phyloP scores from a whole-genome alignment of 345 rosid species.

The Ceriops tagal region DNA sequence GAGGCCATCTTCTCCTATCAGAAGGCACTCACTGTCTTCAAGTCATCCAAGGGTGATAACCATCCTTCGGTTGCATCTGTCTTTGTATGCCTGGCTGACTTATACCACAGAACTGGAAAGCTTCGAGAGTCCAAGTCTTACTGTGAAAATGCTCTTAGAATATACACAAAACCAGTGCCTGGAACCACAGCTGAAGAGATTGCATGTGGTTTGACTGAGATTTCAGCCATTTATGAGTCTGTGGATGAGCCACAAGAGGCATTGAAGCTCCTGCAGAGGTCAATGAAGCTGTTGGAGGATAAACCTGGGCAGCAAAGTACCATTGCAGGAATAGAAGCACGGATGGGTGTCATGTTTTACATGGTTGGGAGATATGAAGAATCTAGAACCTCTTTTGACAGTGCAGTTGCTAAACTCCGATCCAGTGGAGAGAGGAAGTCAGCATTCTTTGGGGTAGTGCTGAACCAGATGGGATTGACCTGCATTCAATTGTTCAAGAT shows the following conservation, averaged over 20 bases:
- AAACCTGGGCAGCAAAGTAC: conserved; percentile 98
- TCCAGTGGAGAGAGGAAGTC: conserved; percentile 92
- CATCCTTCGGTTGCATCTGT: conserved; percentile 92
- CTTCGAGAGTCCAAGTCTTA: conserved; percentile 92
- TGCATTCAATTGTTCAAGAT: conserved; percentile 95
- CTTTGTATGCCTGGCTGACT: conserved; percentile 89
- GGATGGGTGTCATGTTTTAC: conserved; percentile 98
- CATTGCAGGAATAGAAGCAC: conserved; percentile 92
- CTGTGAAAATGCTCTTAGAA: conserved; percentile 88
- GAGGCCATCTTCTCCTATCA: conserved; percentile 97
- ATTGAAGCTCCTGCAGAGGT: conserved; percentile 82
- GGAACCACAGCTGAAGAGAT: conserved; percentile 93
- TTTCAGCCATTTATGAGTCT: conserved; percentile 95
- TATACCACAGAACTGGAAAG: conserved; percentile 94
- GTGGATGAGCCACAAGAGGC: conserved; percentile 99
- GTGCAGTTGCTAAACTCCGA: conserved; percentile 76
- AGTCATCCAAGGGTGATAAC: conserved; percentile 92
- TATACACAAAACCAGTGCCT: conserved; percentile 88
- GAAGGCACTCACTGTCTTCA: conserved; percentile 96
- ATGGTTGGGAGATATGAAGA: conserved; percentile 87
- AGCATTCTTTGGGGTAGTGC: conserved; percentile 88
- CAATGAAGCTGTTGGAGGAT: conserved; percentile 89
- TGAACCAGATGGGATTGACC: conserved; percentile 99
- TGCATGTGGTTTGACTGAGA: conserved; percentile 84
- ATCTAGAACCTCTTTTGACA: conserved; percentile 77